Base-by-base conservation (phyloP, 83 land plant genomes). In the Picea engelmannii region DNA sequence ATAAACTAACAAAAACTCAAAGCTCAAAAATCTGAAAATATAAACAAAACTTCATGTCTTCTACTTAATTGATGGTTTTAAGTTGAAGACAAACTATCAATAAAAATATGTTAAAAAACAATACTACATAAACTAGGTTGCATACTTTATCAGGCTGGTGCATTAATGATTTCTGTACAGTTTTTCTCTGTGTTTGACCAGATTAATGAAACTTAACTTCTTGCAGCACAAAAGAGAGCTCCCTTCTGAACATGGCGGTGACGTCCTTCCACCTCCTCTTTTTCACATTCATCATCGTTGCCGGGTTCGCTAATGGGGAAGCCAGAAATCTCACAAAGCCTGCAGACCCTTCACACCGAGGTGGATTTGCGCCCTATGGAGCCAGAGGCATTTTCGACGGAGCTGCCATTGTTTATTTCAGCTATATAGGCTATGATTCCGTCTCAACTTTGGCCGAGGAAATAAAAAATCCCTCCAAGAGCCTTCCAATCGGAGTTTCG, bases 371-470 rank as follows among this genome's bases (percentile, higher is more conserved):
- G 6, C 98, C 98, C 3, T 87, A 79, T 62, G 98, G 98, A 0
- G 88, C 82, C 4, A 47, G 83, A 44, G 96, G 96, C 10, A 81
- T 95, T 3, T 79, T 95, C 66, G 84, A 87, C 75, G 98, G 95
- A 1, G 96, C 98, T 21, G 96, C 96, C 40, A 88, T 84, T 0
- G 98, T 95, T 21, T 95, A 93, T 84, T 89, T 93, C 89, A 89
- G 95, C 81, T 95, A 92, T 81, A 90, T 93, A 23, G 98, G 98
- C 66, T 95, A 87, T 63, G 98, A 95, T 78, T 90, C 95, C 4
- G 96, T 92, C 66, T 90, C 98, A 2, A 95, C 98, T 27, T 71
- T 92, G 84, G 98, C 98, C 1, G 98, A 95, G 80, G 98, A 95
- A 71, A 93, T 92, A 40, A 81, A 86, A 44, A 84, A 88, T 75